Evolutionary conservation across 2,329 filamentous ascomycete genomes (phyloP).

Genomic region (Aspergillus fumigatiaffinis): DNA sequence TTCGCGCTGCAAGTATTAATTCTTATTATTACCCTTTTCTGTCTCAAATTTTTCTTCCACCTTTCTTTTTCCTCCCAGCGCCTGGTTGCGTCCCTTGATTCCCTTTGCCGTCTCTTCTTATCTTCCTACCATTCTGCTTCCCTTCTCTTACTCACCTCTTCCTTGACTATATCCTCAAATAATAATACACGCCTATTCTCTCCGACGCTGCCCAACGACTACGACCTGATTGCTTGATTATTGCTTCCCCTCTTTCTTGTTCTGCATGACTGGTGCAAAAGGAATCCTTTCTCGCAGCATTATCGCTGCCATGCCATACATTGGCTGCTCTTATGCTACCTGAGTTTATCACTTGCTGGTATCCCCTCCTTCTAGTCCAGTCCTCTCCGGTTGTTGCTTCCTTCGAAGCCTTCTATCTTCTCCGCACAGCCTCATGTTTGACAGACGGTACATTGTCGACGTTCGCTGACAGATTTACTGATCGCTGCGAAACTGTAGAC

Average conservation of each 20-base stretch:
- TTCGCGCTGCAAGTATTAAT: background rate
- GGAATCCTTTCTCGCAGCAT: constrained; percentile 14
- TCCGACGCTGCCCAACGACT: constrained; percentile 21
- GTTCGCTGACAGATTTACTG: background rate
- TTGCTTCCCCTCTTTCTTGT: constrained; percentile 5
- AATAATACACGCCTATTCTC: background rate
- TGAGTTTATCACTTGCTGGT: constrained; percentile 4
- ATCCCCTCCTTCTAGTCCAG: background rate
- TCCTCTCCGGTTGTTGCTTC: background rate
- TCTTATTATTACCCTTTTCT: background rate
- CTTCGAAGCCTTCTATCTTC: background rate
- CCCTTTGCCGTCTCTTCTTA: background rate
- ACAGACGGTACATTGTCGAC: background rate
- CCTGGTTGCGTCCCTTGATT: constrained; percentile 2
- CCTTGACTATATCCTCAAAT: background rate
- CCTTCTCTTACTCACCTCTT: constrained; percentile 1
- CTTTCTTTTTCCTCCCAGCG: background rate
- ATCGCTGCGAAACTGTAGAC: background rate
- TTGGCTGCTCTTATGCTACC: constrained; percentile 17
- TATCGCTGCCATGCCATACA: constrained; percentile 23
- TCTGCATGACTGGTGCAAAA: constrained; percentile 9
- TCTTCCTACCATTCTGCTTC: constrained; percentile 7
- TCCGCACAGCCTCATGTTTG: constrained; percentile 4
- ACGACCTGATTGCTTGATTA: constrained; percentile 15
- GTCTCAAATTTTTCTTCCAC: constrained; percentile 1